A percentile compares a stretch with the other conserved stretches of the same genome.
phyloP scores from a whole-genome alignment of 1,284 basidiomycete genomes.

The Ustilago cynodontis region DNA sequence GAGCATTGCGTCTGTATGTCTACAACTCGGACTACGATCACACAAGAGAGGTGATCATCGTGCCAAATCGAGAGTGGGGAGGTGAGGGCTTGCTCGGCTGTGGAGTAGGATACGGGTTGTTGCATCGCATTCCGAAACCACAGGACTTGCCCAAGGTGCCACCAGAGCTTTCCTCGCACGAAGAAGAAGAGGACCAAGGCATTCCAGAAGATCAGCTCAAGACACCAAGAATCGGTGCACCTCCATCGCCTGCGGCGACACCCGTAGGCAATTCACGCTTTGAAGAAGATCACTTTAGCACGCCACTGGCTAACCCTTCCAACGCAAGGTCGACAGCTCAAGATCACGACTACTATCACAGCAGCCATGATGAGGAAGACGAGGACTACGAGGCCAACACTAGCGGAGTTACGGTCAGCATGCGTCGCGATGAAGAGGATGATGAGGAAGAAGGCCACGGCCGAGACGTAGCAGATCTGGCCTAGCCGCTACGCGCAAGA shows the following conservation, averaged over 20 bases:
- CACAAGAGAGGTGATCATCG: constrained; percentile 69
- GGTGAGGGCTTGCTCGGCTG: constrained; percentile 67
- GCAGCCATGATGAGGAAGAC: constrained; percentile 35
- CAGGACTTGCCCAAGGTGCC: constrained; percentile 52
- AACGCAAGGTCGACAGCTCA: constrained; percentile 7
- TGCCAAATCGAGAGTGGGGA: constrained; percentile 65
- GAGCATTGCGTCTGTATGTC: constrained; percentile 90
- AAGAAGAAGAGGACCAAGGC: constrained; percentile 20
- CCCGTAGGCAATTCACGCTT: constrained; percentile 23
- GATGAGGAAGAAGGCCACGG: constrained; percentile 27
- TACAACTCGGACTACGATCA: constrained; percentile 95
- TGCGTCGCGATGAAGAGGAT: constrained; percentile 56
- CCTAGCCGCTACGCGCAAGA: constrained; percentile 5
- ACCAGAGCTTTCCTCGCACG: constrained; percentile 29
- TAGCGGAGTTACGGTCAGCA: constrained; percentile 54
- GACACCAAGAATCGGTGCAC: constrained; percentile 36
- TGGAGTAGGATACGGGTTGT: constrained; percentile 65
- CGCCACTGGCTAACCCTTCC: constrained; percentile 24
- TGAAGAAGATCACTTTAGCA: constrained; percentile 36
- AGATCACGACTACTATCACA: constrained; percentile 21
- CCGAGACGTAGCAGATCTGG: constrained; percentile 9
- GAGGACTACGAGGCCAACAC: constrained; percentile 51
- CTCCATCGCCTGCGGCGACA: constrained; percentile 26
- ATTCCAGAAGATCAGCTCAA: constrained; percentile 33
- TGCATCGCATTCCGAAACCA: constrained; percentile 63